A percentile compares a stretch with the other conserved stretches of the same genome.
phyloP scores from a whole-genome alignment of 768 basidiomycete genomes.

The Xanthoconium stramineum region DNA sequence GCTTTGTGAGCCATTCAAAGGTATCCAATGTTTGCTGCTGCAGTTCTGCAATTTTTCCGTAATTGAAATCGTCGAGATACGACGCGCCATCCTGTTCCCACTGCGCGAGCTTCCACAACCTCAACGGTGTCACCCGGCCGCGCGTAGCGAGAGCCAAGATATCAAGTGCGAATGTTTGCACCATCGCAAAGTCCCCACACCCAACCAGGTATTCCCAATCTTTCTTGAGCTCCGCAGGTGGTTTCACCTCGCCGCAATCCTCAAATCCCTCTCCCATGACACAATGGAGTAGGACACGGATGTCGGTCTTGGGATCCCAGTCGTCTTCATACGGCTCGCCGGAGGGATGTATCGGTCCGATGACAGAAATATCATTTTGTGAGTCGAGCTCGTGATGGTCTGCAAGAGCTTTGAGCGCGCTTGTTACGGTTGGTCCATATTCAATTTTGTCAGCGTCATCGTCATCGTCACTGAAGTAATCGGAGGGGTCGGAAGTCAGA shows the following conservation, averaged over 20 bases:
- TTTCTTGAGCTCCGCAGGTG: not conserved
- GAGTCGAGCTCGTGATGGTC: not conserved
- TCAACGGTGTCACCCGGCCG: not conserved
- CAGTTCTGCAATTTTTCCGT: not conserved
- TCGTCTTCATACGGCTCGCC: not conserved
- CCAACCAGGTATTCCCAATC: not conserved
- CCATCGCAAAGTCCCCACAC: not conserved
- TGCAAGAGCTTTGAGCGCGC: not conserved
- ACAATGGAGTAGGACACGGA: not conserved
- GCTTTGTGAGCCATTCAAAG: not conserved
- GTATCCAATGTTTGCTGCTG: not conserved
- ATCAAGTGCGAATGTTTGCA: not conserved
- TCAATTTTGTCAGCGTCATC: too few relatives aligned
- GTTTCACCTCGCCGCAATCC: not conserved
- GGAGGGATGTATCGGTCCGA: not conserved
- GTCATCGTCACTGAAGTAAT: too few relatives aligned
- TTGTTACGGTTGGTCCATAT: not conserved
- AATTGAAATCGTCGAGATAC: not conserved
- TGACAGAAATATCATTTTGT: not conserved
- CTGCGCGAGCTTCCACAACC: not conserved
- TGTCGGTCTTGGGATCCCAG: not conserved
- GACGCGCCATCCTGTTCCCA: not conserved
- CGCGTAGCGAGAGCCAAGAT: not conserved
- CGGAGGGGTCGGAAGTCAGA: not conserved
- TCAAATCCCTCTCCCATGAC: not conserved